Base-by-base conservation (phyloP, 106 monocot species). In the Dendrobium chrysotoxum region DNA sequence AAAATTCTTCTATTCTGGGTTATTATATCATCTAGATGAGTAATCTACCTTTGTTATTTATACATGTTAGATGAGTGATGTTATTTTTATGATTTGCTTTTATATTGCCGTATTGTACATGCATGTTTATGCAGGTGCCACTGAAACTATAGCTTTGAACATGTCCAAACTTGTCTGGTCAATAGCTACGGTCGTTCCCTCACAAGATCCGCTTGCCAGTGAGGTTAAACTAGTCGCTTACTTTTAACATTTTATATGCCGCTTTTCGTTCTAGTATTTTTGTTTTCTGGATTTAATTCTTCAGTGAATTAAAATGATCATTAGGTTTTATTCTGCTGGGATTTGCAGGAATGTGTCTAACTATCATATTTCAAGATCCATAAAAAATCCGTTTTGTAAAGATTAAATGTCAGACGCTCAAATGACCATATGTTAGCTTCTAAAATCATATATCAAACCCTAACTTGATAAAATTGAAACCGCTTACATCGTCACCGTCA, bases 121-220 rank as follows among this genome's bases (percentile, higher is more conserved):
- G 39, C 41, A n/a, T 75, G 74, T 72, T 79, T 83, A 15, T 70
- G 18, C 80, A 96, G 96, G 93, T 83, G 83, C 90, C 17, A 82
- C 78, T 77, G 96, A 96, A 81, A 96, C 93, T 7, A 77, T 93
- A 76, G 82, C 86, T 73, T 85, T 96, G 80, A 87, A 94, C 80
- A 90, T 88, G 85, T 86, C 96, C 25, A 96, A 92, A 81, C 90
- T 93, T 81, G 91, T 92, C 16, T 96, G 91, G 91, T 87, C 90
- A 31, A 78, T 89, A 42, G 57, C 85, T 65, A 89, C 96, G 66
- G 77, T 23, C 64, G 87, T 93, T 74, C 20, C 73, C 16, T 78
- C 81, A 84, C 86, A 89, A 47, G 86, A 94, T 88, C 92, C 96
- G 41, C 90, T 96, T 82, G 91, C 96, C 72, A 93, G 96, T 83